phyloP scores from a whole-genome alignment of 2,329 filamentous ascomycete genomes.

The Aspergillus fischeri region DNA sequence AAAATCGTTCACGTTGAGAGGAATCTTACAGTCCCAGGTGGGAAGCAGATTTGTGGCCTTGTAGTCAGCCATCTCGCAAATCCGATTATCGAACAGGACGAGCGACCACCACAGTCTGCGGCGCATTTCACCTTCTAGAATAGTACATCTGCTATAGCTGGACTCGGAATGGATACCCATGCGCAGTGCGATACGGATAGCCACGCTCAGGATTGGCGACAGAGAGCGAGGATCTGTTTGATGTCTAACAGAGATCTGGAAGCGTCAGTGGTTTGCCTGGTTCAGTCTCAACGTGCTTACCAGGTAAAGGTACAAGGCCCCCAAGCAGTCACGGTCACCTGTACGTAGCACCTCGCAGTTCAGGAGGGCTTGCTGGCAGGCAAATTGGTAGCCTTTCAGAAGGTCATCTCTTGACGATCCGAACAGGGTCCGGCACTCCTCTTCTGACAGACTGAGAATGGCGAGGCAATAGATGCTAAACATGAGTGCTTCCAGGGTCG shows the following conservation, averaged over 20 bases:
- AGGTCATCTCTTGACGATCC: slow-evolving; percentile 36
- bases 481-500: slow-evolving; percentile 62
- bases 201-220: slow-evolving; percentile 47
- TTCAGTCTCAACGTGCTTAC: slow-evolving; percentile 33
- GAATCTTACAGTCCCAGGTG: slow-evolving; percentile 22
- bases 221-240: background rate
- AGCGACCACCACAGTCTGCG: slow-evolving; percentile 29
- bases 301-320: slow-evolving; percentile 52
- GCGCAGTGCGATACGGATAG: slow-evolving; percentile 45
- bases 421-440: slow-evolving; percentile 49
- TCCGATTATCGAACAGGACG: slow-evolving; percentile 19
- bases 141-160: slow-evolving; percentile 40
- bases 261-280: slow-evolving; percentile 1
- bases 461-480: slow-evolving; percentile 63
- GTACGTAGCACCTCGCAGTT: slow-evolving; percentile 42
- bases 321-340: slow-evolving; percentile 44
- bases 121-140: slow-evolving; percentile 44
- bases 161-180: slow-evolving; percentile 50
- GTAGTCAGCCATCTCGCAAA: slow-evolving; percentile 3
- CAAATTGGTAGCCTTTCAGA: slow-evolving; percentile 41
- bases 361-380: slow-evolving; percentile 45
- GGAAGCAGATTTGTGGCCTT: slow-evolving; percentile 1
- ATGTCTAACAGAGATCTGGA: background rate
- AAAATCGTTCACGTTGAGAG: slow-evolving; percentile 42
- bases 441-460: slow-evolving; percentile 51